A percentile compares a stretch with the other conserved stretches of the same genome.
These are phyloP conservation scores for Magnusiomyces tetraspermus DNA, from an alignment of 1,139 yeast species.

Conservation along the genomic window DNA sequence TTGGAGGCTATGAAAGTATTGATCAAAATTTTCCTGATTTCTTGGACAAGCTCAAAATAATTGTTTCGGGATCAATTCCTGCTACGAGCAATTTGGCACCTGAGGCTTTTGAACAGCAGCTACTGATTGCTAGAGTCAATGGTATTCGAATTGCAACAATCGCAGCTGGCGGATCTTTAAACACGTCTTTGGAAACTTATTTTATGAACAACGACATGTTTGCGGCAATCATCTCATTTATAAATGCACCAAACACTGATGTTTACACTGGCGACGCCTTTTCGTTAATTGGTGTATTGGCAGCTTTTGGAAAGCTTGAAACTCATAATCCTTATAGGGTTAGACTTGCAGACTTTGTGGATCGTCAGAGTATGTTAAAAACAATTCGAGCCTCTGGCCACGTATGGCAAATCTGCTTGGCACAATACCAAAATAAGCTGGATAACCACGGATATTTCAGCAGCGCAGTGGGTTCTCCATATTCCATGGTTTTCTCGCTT, in stretches of 20 bases:
- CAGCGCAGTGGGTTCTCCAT: not conserved
- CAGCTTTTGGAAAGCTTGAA: conserved; percentile 32
- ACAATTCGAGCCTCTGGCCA: conserved; percentile 26
- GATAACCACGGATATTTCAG: not conserved
- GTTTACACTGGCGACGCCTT: conserved; percentile 31
- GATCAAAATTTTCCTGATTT: conserved; percentile 28
- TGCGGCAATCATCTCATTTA: conserved; percentile 29
- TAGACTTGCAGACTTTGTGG: conserved; percentile 35
- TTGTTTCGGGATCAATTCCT: conserved; percentile 18
- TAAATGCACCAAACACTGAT: conserved; percentile 20
- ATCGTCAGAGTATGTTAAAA: conserved; percentile 30
- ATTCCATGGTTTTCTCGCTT: not conserved
- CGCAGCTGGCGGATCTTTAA: conserved; percentile 30
- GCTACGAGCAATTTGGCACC: not conserved
- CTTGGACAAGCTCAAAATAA: conserved; percentile 22
- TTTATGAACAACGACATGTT: conserved; percentile 34
- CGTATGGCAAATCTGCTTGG: conserved; percentile 25
- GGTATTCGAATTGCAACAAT: conserved; percentile 29
- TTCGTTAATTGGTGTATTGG: conserved; percentile 31
- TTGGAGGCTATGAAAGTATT: conserved; percentile 32
- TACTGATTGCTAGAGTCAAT: conserved; percentile 22
- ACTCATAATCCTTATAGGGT: conserved; percentile 32
- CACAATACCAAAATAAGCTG: conserved; percentile 15
- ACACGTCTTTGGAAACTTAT: conserved; percentile 30
- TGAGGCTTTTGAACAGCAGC: conserved; percentile 3